Conservation (phyloP, 352 stramenopile genomes). For the Pythium biforme region DNA sequence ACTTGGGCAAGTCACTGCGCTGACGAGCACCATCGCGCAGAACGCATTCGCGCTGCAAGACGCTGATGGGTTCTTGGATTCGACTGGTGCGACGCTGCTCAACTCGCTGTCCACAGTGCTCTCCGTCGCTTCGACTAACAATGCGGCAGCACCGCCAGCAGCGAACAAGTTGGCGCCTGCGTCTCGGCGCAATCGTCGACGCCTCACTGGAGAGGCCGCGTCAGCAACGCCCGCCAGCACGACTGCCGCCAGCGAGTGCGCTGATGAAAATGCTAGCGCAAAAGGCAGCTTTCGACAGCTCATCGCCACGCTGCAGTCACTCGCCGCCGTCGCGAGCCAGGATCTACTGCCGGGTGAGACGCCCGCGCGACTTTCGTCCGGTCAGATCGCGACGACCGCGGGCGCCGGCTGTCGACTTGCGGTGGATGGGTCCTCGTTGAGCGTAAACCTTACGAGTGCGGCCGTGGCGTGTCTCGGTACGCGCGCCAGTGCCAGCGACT, state of each 20-base stretch:
- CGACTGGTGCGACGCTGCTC: conserved; percentile 40
- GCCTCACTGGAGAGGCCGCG: neutral
- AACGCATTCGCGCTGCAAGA: conserved; percentile 47
- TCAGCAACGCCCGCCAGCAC: neutral
- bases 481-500: conserved; percentile 19
- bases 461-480: conserved; percentile 39
- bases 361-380: conserved; percentile 28
- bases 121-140: conserved; percentile 11
- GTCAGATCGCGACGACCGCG: conserved; percentile 37
- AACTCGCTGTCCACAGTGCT: conserved; percentile 46
- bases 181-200: neutral
- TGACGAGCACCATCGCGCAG: conserved; percentile 42
- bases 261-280: conserved; percentile 21
- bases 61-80: conserved; percentile 38
- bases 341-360: conserved; percentile 44
- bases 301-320: conserved; percentile 46
- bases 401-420: conserved; percentile 29
- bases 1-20: conserved; percentile 34
- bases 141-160: neutral
- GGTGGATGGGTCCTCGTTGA: conserved; percentile 16
- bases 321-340: conserved; percentile 52
- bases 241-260: neutral
- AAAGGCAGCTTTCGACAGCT: conserved; percentile 33
- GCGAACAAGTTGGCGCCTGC: neutral
- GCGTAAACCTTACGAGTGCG: conserved; percentile 43